These are phyloP conservation scores for Eutrema heterophyllum DNA, from an alignment of 345 rosid species.

Conservation along the genomic window DNA sequence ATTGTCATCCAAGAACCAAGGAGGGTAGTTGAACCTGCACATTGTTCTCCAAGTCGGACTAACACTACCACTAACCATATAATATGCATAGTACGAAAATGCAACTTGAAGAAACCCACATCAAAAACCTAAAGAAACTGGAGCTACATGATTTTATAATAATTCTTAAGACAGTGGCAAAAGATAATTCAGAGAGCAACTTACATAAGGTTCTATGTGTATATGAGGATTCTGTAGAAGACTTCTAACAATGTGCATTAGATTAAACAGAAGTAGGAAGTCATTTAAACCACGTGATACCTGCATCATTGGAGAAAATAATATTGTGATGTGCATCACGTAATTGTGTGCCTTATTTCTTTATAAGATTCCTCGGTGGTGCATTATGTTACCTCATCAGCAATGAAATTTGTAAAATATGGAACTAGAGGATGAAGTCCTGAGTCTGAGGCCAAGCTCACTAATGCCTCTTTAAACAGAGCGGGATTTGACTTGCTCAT, in stretches of 20 bases:
- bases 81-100: neutral
- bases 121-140: neutral
- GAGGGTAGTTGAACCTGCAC: neutral
- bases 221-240: conserved; percentile 90
- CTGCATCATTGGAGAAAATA: conserved; percentile 39
- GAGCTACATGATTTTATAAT: conserved; percentile 10
- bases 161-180: neutral
- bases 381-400: conserved; percentile 74
- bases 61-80: neutral
- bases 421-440: conserved; percentile 99
- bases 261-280: conserved; percentile 70
- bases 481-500: conserved; percentile 64
- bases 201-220: conserved; percentile 91
- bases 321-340: conserved; percentile 15
- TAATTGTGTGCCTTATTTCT: neutral
- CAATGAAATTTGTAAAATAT: conserved; percentile 82
- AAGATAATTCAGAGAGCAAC: conserved; percentile 29
- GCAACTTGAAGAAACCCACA: conserved; percentile 1
- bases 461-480: conserved; percentile 86
- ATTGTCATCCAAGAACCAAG: neutral
- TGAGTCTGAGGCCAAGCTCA: conserved; percentile 90
- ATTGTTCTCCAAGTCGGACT: neutral
- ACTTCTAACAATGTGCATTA: conserved; percentile 87
- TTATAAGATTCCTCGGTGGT: neutral
- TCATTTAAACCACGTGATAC: conserved; percentile 90